Evolutionary conservation across 2,329 filamentous ascomycete genomes (phyloP).

Genomic region (Microsporum ferrugineum): DNA sequence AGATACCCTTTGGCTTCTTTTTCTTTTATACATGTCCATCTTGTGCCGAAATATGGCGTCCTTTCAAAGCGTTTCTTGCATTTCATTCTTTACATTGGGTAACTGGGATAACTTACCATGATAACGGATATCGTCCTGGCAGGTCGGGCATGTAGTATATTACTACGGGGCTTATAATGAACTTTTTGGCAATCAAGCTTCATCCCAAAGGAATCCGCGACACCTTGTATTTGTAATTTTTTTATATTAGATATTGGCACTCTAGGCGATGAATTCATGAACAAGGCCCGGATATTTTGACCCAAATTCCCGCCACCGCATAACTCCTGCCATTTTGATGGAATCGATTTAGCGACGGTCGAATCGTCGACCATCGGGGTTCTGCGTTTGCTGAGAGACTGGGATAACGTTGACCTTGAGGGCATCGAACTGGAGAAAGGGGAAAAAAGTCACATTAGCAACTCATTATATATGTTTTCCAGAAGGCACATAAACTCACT

Average conservation of each 20-base stretch:
- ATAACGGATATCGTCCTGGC: background rate
- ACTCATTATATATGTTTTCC: too few relatives aligned
- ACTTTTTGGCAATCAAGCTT: constrained; percentile 81
- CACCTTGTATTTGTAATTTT: constrained; percentile 54
- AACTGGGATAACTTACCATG: background rate
- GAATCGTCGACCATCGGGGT: constrained; percentile 71
- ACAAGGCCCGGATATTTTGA: background rate
- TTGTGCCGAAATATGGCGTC: background rate
- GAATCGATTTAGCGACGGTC: constrained; percentile 11
- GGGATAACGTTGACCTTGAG: constrained; percentile 93
- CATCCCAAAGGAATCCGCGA: constrained; percentile 74
- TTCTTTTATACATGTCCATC: background rate
- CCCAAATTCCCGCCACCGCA: constrained; percentile 4
- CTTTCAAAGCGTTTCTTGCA: background rate
- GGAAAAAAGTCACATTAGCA: background rate
- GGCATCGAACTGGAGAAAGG: constrained; percentile 65
- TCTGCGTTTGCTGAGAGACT: constrained; percentile 71
- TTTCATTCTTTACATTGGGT: background rate
- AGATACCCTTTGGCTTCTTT: background rate
- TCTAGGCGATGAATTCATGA: background rate
- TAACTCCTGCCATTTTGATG: constrained; percentile 5
- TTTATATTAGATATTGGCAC: constrained; percentile 15
- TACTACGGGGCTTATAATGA: background rate
- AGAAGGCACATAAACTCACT: constrained; percentile 51
- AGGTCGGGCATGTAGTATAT: background rate